phyloP scores from a whole-genome alignment of 441 rosid species.

The California macrophylla region DNA sequence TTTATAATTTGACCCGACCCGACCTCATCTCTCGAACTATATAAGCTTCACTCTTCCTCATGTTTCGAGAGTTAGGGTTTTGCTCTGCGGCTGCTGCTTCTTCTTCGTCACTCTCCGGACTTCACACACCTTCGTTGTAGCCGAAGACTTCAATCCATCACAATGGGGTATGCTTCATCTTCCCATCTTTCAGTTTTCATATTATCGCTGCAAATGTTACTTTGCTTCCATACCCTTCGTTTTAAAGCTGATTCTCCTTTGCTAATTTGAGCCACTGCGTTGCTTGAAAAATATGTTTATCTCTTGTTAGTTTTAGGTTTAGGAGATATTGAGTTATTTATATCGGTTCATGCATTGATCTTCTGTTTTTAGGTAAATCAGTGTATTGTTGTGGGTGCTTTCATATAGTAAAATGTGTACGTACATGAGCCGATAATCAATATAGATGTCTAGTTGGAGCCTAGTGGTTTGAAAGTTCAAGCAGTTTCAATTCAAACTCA shows the following conservation, averaged over 20 bases:
- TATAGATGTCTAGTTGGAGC: too few relatives aligned
- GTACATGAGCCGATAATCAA: too few relatives aligned
- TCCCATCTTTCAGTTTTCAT: neutral
- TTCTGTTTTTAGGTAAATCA: too few relatives aligned
- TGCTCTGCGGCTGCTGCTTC: neutral
- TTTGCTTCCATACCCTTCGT: neutral
- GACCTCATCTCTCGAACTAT: neutral
- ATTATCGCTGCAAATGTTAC: neutral
- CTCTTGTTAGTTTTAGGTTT: neutral
- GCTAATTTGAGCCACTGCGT: neutral
- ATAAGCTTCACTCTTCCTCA: neutral
- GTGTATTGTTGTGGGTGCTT: too few relatives aligned
- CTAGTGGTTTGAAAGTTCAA: too few relatives aligned
- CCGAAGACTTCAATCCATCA: neutral
- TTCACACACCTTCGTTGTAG: neutral
- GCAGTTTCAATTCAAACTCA: too few relatives aligned
- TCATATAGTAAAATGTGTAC: too few relatives aligned
- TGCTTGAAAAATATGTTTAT: neutral
- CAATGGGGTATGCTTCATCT: conserved; percentile 19
- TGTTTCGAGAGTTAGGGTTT: conserved; percentile 14
- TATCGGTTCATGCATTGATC: too few relatives aligned
- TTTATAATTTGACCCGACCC: neutral
- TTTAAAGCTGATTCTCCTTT: neutral
- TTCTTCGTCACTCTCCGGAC: neutral
- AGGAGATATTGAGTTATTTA: neutral